phyloP scores from a whole-genome alignment of 345 rosid genomes.

The Eucalyptus melliodora region DNA sequence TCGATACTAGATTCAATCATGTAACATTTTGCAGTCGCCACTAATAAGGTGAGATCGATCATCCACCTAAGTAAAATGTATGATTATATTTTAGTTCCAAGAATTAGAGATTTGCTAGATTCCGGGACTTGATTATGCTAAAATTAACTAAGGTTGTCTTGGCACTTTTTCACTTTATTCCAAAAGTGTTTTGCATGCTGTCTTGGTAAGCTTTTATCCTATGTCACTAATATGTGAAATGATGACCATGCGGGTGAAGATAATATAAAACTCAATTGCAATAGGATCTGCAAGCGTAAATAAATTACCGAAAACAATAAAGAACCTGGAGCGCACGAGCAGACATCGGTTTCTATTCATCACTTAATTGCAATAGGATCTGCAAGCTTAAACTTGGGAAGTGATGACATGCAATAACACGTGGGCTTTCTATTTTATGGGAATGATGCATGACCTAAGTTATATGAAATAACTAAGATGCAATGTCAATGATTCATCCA shows the following conservation, averaged over 20 bases:
- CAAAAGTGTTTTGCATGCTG: background rate
- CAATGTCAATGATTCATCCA: background rate
- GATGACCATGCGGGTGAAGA: background rate
- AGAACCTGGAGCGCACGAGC: background rate
- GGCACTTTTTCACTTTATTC: background rate
- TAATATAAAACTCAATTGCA: no score
- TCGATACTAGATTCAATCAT: no score
- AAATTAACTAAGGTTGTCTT: no score
- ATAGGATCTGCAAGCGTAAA: no score
- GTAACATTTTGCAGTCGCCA: rapidly evolving
- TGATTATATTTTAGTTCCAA: background rate
- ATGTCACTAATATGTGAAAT: background rate
- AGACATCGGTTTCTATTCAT: background rate
- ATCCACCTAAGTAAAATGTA: background rate
- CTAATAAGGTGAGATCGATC: rapidly evolving
- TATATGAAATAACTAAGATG: background rate
- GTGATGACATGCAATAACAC: background rate
- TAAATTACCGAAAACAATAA: no score
- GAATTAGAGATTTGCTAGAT: rapidly evolving
- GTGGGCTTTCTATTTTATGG: background rate
- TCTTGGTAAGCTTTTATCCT: background rate
- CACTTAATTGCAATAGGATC: background rate
- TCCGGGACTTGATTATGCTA: rapidly evolving
- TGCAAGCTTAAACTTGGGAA: background rate
- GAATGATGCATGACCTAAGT: background rate